phyloP scores from a whole-genome alignment of 768 basidiomycete species.

The Cystoderma amianthinum region DNA sequence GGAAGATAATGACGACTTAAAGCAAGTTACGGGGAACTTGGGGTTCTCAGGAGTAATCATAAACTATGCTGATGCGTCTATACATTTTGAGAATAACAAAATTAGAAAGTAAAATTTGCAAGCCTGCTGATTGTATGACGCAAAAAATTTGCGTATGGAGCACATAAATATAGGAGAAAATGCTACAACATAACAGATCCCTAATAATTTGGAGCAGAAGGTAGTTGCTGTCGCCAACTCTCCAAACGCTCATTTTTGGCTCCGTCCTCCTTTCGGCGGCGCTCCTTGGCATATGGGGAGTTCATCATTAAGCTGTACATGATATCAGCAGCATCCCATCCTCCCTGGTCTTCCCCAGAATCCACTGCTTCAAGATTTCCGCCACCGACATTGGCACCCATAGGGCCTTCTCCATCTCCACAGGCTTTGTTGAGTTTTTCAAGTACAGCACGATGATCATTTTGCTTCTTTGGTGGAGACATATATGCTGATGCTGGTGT shows the following conservation, averaged over 20 bases:
- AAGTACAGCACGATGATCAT: background rate
- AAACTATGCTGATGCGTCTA: too few relatives aligned
- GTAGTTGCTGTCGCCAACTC: too few relatives aligned
- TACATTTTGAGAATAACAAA: too few relatives aligned
- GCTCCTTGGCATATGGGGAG: background rate
- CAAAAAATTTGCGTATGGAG: background rate
- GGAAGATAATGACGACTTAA: slow-evolving; percentile 48
- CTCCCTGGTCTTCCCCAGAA: too few relatives aligned
- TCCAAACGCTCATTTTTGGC: background rate
- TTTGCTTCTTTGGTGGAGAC: background rate
- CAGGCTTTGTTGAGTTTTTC: background rate
- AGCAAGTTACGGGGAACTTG: too few relatives aligned
- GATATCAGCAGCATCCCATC: background rate
- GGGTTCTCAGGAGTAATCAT: background rate
- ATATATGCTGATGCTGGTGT: background rate
- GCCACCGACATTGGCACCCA: too few relatives aligned
- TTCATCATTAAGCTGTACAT: background rate
- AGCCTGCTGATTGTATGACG: background rate
- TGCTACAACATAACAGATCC: too few relatives aligned
- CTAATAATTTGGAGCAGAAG: too few relatives aligned
- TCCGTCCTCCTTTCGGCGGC: background rate
- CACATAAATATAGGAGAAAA: background rate
- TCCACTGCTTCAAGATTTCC: too few relatives aligned
- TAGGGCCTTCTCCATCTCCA: background rate
- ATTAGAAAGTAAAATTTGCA: background rate